phyloP scores from a whole-genome alignment of 2,329 filamentous ascomycete genomes.

The Neoascochyta sp. region DNA sequence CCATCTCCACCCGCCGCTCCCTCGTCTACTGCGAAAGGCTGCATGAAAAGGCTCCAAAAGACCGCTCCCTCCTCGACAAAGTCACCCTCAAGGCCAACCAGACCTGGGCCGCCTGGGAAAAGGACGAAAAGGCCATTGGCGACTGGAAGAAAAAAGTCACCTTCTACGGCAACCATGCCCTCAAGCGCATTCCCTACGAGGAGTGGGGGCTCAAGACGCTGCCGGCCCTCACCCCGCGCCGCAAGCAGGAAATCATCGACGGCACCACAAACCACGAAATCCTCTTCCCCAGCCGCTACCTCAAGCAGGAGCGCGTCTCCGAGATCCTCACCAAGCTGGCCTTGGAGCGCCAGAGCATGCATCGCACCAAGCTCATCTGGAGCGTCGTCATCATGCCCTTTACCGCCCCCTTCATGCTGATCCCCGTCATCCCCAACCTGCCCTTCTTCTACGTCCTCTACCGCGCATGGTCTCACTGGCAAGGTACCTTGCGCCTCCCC shows the following conservation, averaged over 20 bases:
- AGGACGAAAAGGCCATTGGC: slow-evolving; percentile 56
- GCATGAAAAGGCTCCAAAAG: slow-evolving; percentile 48
- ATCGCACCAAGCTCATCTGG: slow-evolving; percentile 73
- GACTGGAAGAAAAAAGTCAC: slow-evolving; percentile 90
- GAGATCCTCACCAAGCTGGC: slow-evolving; percentile 67
- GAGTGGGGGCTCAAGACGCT: slow-evolving; percentile 98
- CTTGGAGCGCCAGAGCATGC: slow-evolving; percentile 74
- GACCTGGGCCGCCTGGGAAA: slow-evolving; percentile 85
- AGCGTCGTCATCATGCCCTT: slow-evolving; percentile 62
- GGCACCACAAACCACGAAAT: slow-evolving; percentile 67
- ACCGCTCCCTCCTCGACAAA: slow-evolving; percentile 63
- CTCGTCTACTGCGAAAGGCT: slow-evolving; percentile 87
- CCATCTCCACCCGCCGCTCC: slow-evolving; percentile 84
- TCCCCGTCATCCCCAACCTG: slow-evolving; percentile 86
- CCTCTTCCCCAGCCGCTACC: slow-evolving; percentile 68
- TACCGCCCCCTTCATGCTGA: slow-evolving; percentile 72
- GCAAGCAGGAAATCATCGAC: slow-evolving; percentile 60
- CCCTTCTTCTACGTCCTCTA: slow-evolving; percentile 96
- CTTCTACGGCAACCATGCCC: slow-evolving; percentile 76
- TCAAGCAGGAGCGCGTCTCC: slow-evolving; percentile 61
- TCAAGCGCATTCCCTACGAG: slow-evolving; percentile 87
- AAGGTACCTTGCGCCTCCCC: slow-evolving; percentile 11
- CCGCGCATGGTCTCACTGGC: slow-evolving; percentile 59
- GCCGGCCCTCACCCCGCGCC: slow-evolving; percentile 69
- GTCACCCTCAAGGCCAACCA: slow-evolving; percentile 66